Evolutionary conservation across 768 basidiomycete species (phyloP).

Genomic region (Chiua virens): DNA sequence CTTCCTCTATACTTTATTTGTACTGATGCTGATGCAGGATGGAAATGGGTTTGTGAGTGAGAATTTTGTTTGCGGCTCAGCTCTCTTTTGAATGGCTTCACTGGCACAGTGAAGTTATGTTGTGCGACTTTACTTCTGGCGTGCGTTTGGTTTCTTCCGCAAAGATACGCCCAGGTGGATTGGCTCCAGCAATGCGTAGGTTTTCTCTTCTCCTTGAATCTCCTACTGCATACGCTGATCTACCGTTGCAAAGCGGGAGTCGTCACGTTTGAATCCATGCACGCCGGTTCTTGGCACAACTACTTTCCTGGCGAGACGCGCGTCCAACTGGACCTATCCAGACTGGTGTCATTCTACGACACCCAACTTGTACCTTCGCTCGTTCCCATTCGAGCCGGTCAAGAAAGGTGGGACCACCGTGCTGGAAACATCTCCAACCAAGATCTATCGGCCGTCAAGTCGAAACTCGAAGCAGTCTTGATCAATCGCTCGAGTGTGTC

Average conservation of each 20-base stretch:
- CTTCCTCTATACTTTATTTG: background rate
- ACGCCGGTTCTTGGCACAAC: slow-evolving; percentile 29
- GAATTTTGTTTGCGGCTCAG: background rate
- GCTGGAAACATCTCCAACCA: slow-evolving; percentile 17
- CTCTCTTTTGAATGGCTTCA: background rate
- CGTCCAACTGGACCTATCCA: slow-evolving; percentile 30
- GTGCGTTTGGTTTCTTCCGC: slow-evolving; percentile 41
- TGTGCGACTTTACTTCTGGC: slow-evolving; percentile 45
- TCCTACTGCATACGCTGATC: background rate
- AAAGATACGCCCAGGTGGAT: slow-evolving; percentile 19
- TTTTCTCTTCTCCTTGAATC: background rate
- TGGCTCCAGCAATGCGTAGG: background rate
- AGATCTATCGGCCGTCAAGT: slow-evolving; percentile 12
- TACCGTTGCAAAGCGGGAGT: background rate
- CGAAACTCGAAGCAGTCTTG: slow-evolving; percentile 3
- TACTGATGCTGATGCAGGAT: slow-evolving; percentile 29
- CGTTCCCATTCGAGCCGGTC: slow-evolving; percentile 18
- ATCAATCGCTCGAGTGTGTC: slow-evolving; percentile 12
- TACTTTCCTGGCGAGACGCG: slow-evolving; percentile 35
- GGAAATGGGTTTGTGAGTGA: slow-evolving; percentile 49
- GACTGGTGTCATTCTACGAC: slow-evolving; percentile 38
- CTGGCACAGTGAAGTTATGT: slow-evolving; percentile 47
- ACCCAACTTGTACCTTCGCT: slow-evolving; percentile 28
- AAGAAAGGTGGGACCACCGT: slow-evolving; percentile 30
- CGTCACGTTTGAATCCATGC: slow-evolving; percentile 3